Evolutionary conservation across 2,329 filamentous ascomycete species (phyloP).

Genomic region (Trichoderma sp.): DNA sequence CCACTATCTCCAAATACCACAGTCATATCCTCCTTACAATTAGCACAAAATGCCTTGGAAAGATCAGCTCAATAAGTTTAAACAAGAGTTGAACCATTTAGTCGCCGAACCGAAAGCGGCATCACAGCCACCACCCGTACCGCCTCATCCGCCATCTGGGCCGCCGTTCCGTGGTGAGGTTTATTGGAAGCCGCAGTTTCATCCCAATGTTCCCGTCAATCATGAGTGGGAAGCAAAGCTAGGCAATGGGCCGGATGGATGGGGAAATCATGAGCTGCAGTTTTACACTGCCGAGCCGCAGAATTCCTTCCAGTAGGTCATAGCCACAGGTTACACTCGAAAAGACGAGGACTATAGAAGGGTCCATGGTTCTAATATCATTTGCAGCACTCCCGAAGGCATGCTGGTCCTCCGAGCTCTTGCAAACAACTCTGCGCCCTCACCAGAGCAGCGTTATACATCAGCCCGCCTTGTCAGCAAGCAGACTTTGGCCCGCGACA

Average conservation of each 20-base stretch:
- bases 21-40: background rate
- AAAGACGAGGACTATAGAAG: background rate
- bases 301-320: conserved; percentile 53
- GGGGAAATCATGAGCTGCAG: conserved; percentile 63
- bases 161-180: conserved; percentile 26
- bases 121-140: conserved; percentile 21
- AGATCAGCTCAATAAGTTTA: conserved; percentile 41
- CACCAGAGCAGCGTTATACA: conserved; percentile 50
- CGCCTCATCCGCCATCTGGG: conserved; percentile 25
- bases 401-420: conserved; percentile 56
- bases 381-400: conserved; percentile 45
- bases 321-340: background rate
- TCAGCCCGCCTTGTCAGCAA: conserved; percentile 57
- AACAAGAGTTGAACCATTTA: conserved; percentile 41
- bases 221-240: conserved; percentile 57
- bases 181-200: conserved; percentile 58
- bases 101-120: conserved; percentile 32
- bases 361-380: background rate
- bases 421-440: conserved; percentile 36
- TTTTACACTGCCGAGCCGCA: conserved; percentile 52
- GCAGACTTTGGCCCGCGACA: conserved; percentile 50
- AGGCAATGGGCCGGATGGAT: conserved; percentile 57
- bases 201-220: conserved; percentile 46
- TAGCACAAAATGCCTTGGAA: conserved; percentile 38
- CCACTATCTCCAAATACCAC: background rate